phyloP scores from a whole-genome alignment of 2,329 filamentous ascomycete species.

The Ophiostoma pallidulum region DNA sequence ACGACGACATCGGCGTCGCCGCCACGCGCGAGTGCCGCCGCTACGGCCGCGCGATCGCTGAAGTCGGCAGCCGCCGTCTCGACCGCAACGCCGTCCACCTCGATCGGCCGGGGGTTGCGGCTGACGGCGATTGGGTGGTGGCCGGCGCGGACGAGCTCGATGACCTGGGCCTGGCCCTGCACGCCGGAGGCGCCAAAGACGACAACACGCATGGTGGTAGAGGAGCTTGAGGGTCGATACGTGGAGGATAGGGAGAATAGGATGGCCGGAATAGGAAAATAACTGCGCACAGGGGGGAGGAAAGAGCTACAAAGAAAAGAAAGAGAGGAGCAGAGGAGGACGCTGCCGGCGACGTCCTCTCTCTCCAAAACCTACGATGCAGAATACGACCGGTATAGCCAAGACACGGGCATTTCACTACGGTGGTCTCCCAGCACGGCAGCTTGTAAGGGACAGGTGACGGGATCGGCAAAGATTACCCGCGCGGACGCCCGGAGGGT shows the following conservation, averaged over 20 bases:
- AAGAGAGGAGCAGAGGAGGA: too few relatives aligned
- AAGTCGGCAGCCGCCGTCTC: constrained; percentile 20
- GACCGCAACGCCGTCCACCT: constrained; percentile 14
- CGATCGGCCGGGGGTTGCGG: constrained; percentile 17
- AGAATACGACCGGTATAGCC: not conserved
- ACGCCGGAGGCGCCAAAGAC: constrained; percentile 23
- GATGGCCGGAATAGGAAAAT: too few relatives aligned
- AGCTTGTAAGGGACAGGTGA: not conserved
- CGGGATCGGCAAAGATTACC: constrained; percentile 7
- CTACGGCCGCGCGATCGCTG: constrained; percentile 11
- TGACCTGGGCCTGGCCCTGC: constrained; percentile 21
- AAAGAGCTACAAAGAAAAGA: too few relatives aligned
- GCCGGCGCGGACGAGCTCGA: constrained; percentile 17
- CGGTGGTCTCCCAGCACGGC: too few relatives aligned
- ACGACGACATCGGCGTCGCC: too few relatives aligned
- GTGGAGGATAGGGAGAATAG: too few relatives aligned
- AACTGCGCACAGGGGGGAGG: too few relatives aligned
- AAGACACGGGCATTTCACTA: too few relatives aligned
- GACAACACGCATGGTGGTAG: constrained; percentile 19
- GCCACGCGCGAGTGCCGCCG: constrained; percentile 11
- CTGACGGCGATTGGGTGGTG: constrained; percentile 22
- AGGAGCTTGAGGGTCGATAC: not conserved
- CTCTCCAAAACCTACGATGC: too few relatives aligned
- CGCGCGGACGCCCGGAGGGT: not conserved
- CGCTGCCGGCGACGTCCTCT: too few relatives aligned